These are phyloP conservation scores for Erysiphe neolycopersici DNA, from an alignment of 2,329 filamentous ascomycete genomes.

Conservation along the genomic window DNA sequence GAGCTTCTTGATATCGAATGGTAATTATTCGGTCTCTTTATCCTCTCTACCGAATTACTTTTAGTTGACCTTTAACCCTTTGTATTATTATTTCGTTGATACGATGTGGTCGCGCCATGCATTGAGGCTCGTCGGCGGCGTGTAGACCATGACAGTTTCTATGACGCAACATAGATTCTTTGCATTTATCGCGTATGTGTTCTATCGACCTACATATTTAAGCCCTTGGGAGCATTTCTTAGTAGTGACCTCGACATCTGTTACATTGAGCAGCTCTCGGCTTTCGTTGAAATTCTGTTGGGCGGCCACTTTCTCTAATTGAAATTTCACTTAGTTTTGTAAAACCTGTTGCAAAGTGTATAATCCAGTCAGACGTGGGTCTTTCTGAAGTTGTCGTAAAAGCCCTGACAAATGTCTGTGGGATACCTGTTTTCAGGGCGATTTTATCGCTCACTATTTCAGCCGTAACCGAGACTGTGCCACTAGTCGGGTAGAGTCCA, in stretches of 20 bases:
- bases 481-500: background rate
- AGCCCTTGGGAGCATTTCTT: background rate
- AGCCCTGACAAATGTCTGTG: background rate
- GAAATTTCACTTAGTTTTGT: background rate
- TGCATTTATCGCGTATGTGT: background rate
- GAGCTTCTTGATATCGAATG: background rate
- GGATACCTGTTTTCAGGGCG: background rate
- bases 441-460: background rate
- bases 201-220: background rate
- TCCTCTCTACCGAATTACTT: too few species aligned
- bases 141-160: background rate
- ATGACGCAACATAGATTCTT: background rate
- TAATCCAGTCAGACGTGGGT: background rate
- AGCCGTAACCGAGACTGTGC: background rate
- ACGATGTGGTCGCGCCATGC: background rate
- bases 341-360: background rate
- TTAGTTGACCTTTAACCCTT: background rate
- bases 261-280: background rate
- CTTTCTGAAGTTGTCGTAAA: background rate
- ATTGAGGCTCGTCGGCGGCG: background rate
- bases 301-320: background rate
- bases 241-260: background rate
- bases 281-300: background rate
- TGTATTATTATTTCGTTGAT: background rate
- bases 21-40: too few species aligned